These are phyloP conservation scores for Beauveria sp. DNA, from an alignment of 2,329 filamentous ascomycete genomes.

Conservation along the genomic window DNA sequence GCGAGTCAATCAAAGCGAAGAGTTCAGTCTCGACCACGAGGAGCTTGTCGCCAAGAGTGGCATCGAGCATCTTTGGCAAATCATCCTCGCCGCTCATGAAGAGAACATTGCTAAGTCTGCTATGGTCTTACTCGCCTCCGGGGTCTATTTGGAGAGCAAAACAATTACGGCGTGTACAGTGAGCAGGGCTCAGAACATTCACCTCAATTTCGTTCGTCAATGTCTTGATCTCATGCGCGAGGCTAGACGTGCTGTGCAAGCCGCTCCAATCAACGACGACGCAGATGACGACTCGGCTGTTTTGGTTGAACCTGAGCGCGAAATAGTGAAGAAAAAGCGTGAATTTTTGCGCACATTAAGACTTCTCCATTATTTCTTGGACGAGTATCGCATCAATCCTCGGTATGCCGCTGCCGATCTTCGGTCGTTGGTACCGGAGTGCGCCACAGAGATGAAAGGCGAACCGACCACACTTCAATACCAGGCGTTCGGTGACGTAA, in stretches of 20 bases:
- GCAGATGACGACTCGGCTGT: conserved; percentile 46
- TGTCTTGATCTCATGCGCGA: conserved; percentile 64
- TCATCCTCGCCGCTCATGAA: conserved; percentile 63
- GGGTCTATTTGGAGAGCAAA: conserved; percentile 59
- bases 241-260: conserved; percentile 32
- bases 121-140: conserved; percentile 60
- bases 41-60: conserved; percentile 44
- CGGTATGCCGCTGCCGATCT: conserved; percentile 53
- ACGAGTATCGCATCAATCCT: conserved; percentile 54
- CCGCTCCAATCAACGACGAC: conserved; percentile 33
- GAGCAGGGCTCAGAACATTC: conserved; percentile 47
- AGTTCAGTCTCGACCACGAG: conserved; percentile 43
- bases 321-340: conserved; percentile 43
- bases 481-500: conserved; percentile 60
- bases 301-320: conserved; percentile 38
- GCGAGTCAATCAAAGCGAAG: conserved; percentile 36
- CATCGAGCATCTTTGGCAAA: conserved; percentile 72
- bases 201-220: conserved; percentile 63
- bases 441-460: conserved; percentile 49
- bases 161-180: conserved; percentile 43
- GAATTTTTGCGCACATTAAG: conserved; percentile 62
- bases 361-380: conserved; percentile 60
- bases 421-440: conserved; percentile 43
- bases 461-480: conserved; percentile 62
- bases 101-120: conserved; percentile 59